phyloP scores from a whole-genome alignment of 2,329 filamentous ascomycete genomes.

The Talaromyces sp. region DNA sequence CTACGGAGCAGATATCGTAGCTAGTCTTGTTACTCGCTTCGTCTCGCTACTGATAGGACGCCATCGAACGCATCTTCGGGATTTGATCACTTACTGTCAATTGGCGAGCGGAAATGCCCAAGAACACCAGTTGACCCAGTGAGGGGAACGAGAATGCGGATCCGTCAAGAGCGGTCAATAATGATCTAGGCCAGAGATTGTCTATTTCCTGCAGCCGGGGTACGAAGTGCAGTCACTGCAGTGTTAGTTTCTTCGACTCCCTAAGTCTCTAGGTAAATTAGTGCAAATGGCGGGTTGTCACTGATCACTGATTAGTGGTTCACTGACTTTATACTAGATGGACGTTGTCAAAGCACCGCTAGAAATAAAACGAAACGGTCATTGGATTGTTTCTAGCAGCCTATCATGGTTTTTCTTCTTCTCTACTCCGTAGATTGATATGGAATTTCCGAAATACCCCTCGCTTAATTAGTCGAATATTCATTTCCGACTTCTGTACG shows the following conservation, averaged over 20 bases:
- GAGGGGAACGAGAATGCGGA: background rate
- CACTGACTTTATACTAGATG: background rate
- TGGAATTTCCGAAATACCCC: background rate
- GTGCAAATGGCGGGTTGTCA: background rate
- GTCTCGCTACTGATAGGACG: background rate
- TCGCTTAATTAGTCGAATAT: background rate
- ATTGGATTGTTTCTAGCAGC: background rate
- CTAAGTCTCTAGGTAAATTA: background rate
- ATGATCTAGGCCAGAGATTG: background rate
- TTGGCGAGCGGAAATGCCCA: background rate
- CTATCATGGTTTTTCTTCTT: background rate
- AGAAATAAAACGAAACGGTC: background rate
- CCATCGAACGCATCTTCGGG: background rate
- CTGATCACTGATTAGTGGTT: background rate
- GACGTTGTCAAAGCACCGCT: background rate
- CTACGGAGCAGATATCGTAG: background rate
- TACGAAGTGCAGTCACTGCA: too few relatives aligned
- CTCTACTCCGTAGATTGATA: background rate
- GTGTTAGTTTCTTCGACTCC: background rate
- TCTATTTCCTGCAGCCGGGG: background rate
- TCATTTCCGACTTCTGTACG: background rate
- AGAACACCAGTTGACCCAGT: background rate
- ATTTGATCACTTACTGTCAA: background rate
- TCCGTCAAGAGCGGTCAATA: constrained; percentile 2
- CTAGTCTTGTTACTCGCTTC: background rate